These are phyloP conservation scores for Vicia faba DNA, from an alignment of 306 rosid genomes.

Conservation along the genomic window DNA sequence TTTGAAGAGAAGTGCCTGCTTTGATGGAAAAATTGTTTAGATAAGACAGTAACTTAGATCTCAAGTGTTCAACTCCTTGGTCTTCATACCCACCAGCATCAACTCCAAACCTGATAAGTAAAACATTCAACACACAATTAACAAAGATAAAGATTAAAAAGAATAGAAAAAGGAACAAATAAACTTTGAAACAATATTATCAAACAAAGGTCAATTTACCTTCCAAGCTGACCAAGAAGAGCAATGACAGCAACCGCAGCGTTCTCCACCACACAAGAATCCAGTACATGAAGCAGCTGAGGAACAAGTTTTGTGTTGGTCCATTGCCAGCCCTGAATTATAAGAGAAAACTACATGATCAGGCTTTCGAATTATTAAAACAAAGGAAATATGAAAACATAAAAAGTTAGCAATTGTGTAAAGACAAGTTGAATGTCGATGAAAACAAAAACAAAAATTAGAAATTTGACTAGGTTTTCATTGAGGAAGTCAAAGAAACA, in stretches of 20 bases:
- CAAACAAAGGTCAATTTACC: constrained; percentile 46
- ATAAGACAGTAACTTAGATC: constrained; percentile 50
- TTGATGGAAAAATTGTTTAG: constrained; percentile 40
- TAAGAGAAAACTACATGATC: constrained; percentile 34
- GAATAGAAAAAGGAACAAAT: background rate
- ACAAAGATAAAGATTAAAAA: background rate
- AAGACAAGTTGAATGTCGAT: background rate
- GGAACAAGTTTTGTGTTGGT: constrained; percentile 51
- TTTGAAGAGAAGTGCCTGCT: constrained; percentile 51
- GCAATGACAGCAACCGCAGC: constrained; percentile 50
- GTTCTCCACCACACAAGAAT: constrained; percentile 50
- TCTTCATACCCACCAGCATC: constrained; percentile 66
- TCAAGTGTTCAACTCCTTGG: constrained; percentile 53
- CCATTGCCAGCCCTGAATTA: constrained; percentile 85
- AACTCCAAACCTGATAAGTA: constrained; percentile 64
- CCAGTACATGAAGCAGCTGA: constrained; percentile 54
- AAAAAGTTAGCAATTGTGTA: background rate
- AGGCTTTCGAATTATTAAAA: constrained; percentile 25
- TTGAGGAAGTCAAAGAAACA: background rate
- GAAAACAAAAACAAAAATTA: background rate
- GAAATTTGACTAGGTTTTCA: background rate
- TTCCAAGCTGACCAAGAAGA: constrained; percentile 88
- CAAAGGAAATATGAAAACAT: background rate
- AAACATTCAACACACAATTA: constrained; percentile 9
- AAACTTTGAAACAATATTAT: background rate